Evolutionary conservation across 768 basidiomycete species (phyloP), one percentile per base, ranked within the genome.

Genomic region (Mycena chlorophos): DNA sequence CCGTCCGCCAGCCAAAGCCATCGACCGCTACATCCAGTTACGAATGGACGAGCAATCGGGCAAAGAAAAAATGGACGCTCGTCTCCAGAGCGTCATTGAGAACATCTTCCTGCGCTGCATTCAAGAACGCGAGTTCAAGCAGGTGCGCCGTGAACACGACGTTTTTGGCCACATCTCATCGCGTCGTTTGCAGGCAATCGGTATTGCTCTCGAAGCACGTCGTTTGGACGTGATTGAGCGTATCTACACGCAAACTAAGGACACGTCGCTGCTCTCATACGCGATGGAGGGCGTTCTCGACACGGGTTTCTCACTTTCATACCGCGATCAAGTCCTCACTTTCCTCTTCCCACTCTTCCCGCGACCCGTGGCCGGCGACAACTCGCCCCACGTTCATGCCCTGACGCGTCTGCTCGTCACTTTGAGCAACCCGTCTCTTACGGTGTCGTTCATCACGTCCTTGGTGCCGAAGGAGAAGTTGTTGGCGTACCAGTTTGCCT

Each of bases 401-500:
- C 71, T 98, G 56, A 93, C 93, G 5, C 91, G 94, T 16, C 81
- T 98, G 31, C 86, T 95, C 64, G 88, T 98, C 38, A 91, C 94
- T 19, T 79, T 97, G 51, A 88, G 90, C 67, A 87, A 87, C 54
- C 81, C 89, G n/a, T 79, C 86, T 3, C 76, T 94, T 49, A 90
- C 92, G 1, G 79, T 91, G 5, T 79, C 86, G 14, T 79, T 95
- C 49, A 71, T 97, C 55, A 79, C 76, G 2, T 86, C 86, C 2
- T 78, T 97, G 8, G 79, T 94, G 14, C 79, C 81, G 4, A 79
- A 80, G 57, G 83, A 94, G 62, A 81, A 82, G 37, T 75, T 94
- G 12, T 75, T 96, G 23, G 94, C 94, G 1, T 96, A 94, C 70
- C 97, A 99, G 69, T 85, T 98, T 67, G 94, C 91, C 0, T 98